Evolutionary conservation across 2,329 filamentous ascomycete genomes (phyloP).

Genomic region (Hypoxylon sp.): DNA sequence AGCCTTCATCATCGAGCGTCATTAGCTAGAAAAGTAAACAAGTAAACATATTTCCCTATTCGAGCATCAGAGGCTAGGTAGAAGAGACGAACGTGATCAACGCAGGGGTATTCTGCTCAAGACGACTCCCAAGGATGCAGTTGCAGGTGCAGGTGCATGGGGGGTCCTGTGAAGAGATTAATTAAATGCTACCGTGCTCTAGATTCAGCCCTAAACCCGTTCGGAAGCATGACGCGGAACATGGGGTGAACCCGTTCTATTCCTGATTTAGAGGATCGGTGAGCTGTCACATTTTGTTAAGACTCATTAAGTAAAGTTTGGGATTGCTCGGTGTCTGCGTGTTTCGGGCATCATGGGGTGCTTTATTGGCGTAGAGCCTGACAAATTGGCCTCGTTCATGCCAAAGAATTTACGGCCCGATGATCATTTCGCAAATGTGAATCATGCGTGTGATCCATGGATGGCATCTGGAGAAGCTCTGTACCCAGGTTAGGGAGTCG

Average conservation of each 20-base stretch:
- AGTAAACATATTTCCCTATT: conserved; percentile 34
- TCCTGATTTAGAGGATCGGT: conserved; percentile 39
- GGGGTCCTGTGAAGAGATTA: conserved; percentile 30
- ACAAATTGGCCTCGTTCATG: conserved; percentile 26
- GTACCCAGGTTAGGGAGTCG: conserved; percentile 10
- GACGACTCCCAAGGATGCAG: conserved; percentile 28
- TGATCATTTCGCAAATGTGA: conserved; percentile 18
- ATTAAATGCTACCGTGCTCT: conserved; percentile 26
- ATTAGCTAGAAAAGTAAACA: conserved; percentile 23
- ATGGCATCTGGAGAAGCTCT: conserved; percentile 2
- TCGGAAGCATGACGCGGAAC: conserved; percentile 37
- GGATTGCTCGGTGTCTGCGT: conserved; percentile 17
- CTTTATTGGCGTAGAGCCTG: conserved; percentile 18
- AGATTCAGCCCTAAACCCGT: conserved; percentile 45
- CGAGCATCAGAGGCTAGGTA: conserved; percentile 15
- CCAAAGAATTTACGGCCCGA: conserved; percentile 27
- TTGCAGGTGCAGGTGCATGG: conserved; percentile 36
- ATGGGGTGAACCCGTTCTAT: conserved; percentile 28
- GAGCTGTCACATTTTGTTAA: conserved; percentile 35
- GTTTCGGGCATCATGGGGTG: conserved; percentile 29
- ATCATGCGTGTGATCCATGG: conserved; percentile 14
- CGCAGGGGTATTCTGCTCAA: conserved; percentile 35
- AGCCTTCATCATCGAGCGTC: conserved; percentile 10
- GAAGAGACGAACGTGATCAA: conserved; percentile 39
- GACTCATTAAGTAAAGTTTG: conserved; percentile 12